Percentiles rank a stretch among this genome's conserved stretches.
phyloP scores from a whole-genome alignment of 2,329 filamentous ascomycete species.

The Cladosporium sp. region DNA sequence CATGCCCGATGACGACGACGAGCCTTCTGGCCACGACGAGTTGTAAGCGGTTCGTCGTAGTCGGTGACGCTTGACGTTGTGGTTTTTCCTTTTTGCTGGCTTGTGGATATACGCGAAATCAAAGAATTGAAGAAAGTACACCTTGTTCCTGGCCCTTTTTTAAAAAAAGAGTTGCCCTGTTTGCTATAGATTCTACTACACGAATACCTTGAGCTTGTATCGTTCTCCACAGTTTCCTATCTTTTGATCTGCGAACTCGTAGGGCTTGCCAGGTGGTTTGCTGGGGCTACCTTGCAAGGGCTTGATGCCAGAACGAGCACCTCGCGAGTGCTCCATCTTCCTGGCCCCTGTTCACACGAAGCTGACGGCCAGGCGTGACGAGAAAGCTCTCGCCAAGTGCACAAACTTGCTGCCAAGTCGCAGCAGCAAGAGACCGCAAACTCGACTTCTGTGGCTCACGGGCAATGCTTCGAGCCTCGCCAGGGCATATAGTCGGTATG shows the following conservation, averaged over 20 bases:
- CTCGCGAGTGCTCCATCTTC: too few relatives aligned
- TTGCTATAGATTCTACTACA: conserved; percentile 7
- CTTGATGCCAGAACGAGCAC: too few relatives aligned
- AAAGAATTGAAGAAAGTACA: not conserved
- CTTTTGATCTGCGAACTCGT: not conserved
- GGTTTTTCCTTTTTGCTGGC: not conserved
- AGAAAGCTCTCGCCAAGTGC: not conserved
- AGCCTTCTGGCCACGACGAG: conserved; percentile 44
- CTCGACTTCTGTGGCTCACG: not conserved
- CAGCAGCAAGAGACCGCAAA: too few relatives aligned
- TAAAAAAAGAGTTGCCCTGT: not conserved
- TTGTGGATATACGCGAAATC: conserved; percentile 7
- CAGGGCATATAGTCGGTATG: too few relatives aligned
- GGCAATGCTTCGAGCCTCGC: too few relatives aligned
- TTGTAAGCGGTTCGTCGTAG: conserved; percentile 30
- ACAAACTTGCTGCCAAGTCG: conserved; percentile 2
- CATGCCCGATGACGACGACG: conserved; percentile 58
- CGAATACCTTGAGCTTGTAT: not conserved
- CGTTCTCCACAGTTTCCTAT: not conserved
- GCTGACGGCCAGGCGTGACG: too few relatives aligned
- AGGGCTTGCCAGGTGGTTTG: not conserved
- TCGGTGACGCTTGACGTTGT: not conserved
- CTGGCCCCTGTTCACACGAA: too few relatives aligned
- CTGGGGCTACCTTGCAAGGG: too few relatives aligned
- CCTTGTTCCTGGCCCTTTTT: not conserved